Percentiles rank a stretch among this genome's conserved stretches.
Conservation (phyloP, 2,329 filamentous ascomycete species). For the Immersiporthe knoxdaviesiana region DNA sequence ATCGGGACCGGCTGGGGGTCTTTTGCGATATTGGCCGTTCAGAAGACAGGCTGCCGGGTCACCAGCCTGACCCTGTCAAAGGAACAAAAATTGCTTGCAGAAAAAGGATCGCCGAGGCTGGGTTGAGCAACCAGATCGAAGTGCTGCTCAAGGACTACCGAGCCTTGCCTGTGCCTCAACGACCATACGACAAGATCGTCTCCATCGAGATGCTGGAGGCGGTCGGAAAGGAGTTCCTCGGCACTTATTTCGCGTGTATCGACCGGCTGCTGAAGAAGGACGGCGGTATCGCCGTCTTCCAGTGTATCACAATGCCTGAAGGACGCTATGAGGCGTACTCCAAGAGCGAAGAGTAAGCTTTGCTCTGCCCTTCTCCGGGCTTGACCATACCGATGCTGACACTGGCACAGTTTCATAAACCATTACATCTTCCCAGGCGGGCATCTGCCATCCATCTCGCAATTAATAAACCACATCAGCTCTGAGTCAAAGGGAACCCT, state of each 20-base stretch:
- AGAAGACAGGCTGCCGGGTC: constrained; percentile 67
- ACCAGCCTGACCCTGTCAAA: constrained; percentile 70
- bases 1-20: constrained; percentile 79
- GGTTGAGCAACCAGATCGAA: constrained; percentile 62
- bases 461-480: constrained; percentile 62
- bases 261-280: constrained; percentile 66
- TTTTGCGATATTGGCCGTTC: constrained; percentile 71
- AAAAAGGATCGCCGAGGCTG: constrained; percentile 65
- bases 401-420: constrained; percentile 63
- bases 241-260: constrained; percentile 69
- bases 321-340: constrained; percentile 67
- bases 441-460: constrained; percentile 63
- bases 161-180: constrained; percentile 56
- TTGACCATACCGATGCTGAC: constrained; percentile 19
- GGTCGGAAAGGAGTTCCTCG: constrained; percentile 69
- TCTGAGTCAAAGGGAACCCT: constrained; percentile 63
- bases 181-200: constrained; percentile 69
- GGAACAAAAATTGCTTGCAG: constrained; percentile 71
- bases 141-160: constrained; percentile 73
- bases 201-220: constrained; percentile 81
- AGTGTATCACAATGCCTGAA: constrained; percentile 79
- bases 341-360: constrained; percentile 62
- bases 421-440: constrained; percentile 82
- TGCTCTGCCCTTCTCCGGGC: background rate
- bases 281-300: constrained; percentile 70